Conservation (phyloP, 345 rosid genomes). For the Eutrema yunnanense region DNA sequence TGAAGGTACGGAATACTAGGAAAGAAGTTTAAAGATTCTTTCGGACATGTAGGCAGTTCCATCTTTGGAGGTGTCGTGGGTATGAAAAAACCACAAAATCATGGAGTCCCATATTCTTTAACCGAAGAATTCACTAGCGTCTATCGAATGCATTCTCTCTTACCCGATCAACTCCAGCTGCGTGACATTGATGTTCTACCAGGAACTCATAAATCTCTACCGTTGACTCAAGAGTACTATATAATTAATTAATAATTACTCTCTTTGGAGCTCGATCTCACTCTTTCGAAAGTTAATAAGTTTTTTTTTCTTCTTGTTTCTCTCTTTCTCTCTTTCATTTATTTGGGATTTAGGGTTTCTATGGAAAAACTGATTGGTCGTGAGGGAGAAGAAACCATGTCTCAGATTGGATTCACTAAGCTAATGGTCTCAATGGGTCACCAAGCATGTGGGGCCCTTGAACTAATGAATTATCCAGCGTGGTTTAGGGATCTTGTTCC, state of each 20-base stretch:
- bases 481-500: slow-evolving; percentile 43
- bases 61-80: slow-evolving; percentile 48
- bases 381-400: slow-evolving; percentile 33
- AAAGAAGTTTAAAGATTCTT: slow-evolving; percentile 52
- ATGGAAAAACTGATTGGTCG: slow-evolving; percentile 30
- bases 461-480: slow-evolving; percentile 52
- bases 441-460: slow-evolving; percentile 53
- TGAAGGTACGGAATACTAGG: slow-evolving; percentile 40
- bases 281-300: no score
- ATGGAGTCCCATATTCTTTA: slow-evolving; percentile 57
- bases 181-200: slow-evolving; percentile 32
- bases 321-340: not conserved
- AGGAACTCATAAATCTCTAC: slow-evolving; percentile 39
- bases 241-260: not conserved
- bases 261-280: not conserved
- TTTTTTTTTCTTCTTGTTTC: not conserved
- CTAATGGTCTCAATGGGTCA: slow-evolving; percentile 66
- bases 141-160: slow-evolving; percentile 52
- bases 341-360: not conserved
- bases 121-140: slow-evolving; percentile 64
- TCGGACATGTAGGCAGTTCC: slow-evolving; percentile 46
- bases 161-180: slow-evolving; percentile 40
- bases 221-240: slow-evolving; percentile 26
- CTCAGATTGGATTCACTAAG: slow-evolving; percentile 37
- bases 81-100: slow-evolving; percentile 37